These are phyloP conservation scores for Leccinum ponderosum DNA, from an alignment of 1,284 basidiomycete genomes.

Conservation along the genomic window DNA sequence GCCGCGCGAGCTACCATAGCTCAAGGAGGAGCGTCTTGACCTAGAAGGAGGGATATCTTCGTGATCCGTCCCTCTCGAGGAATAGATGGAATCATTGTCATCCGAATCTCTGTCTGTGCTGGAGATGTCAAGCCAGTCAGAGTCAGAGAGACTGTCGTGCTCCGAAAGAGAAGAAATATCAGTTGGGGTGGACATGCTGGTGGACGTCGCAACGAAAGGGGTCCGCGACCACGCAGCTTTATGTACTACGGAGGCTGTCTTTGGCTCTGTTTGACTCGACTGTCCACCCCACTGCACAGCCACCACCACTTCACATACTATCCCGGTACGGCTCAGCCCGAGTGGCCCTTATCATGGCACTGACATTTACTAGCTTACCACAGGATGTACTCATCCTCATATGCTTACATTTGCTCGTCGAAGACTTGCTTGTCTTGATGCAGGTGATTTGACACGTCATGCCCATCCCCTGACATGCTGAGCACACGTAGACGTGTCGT, in stretches of 20 bases:
- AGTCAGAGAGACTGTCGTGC: constrained; percentile 67
- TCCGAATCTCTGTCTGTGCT: constrained; percentile 63
- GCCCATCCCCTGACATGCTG: constrained; percentile 3
- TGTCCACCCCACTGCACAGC: constrained; percentile 7
- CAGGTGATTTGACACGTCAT: constrained; percentile 38
- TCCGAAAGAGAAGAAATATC: constrained; percentile 51
- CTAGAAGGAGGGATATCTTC: constrained; percentile 51
- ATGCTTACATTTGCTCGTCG: constrained; percentile 33
- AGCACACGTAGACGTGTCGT: constrained; percentile 53
- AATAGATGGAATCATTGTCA: constrained; percentile 65
- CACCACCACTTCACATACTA: background rate
- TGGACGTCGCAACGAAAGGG: constrained; percentile 33
- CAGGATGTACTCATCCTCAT: constrained; percentile 41
- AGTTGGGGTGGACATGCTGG: constrained; percentile 34
- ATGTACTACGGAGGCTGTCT: constrained; percentile 22
- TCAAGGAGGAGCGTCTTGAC: constrained; percentile 67
- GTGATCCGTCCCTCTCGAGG: constrained; percentile 54
- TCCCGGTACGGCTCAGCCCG: background rate
- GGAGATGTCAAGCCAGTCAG: constrained; percentile 76
- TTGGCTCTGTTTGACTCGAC: constrained; percentile 30
- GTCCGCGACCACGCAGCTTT: constrained; percentile 23
- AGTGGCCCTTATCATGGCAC: background rate
- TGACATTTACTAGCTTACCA: constrained; percentile 35
- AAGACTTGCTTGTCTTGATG: constrained; percentile 47
- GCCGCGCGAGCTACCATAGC: constrained; percentile 61